These are phyloP conservation scores for Ambrosiella beaveri DNA, from an alignment of 2,329 filamentous ascomycete species.

Conservation along the genomic window DNA sequence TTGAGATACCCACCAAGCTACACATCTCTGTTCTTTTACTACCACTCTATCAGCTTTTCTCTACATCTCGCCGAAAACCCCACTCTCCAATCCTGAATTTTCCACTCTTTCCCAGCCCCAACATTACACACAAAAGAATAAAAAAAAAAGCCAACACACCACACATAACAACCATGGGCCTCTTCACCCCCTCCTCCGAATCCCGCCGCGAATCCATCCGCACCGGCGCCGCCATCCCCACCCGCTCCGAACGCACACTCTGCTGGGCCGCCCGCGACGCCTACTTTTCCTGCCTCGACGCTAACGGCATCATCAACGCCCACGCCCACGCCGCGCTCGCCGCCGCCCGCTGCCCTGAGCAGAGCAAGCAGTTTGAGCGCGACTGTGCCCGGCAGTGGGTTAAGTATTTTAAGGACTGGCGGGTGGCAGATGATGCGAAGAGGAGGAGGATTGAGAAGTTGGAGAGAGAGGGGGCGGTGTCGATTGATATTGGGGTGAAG, in stretches of 20 bases:
- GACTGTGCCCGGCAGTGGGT: conserved; percentile 90
- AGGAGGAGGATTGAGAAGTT: conserved; percentile 61
- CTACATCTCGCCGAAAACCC: too few relatives aligned
- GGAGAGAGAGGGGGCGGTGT: conserved; percentile 49
- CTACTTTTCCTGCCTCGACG: conserved; percentile 80
- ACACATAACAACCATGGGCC: conserved; percentile 25
- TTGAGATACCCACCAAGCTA: background rate
- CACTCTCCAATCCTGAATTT: background rate
- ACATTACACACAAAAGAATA: background rate
- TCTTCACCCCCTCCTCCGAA: conserved; percentile 27
- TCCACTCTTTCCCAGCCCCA: background rate
- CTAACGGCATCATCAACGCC: conserved; percentile 60
- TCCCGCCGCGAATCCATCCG: conserved; percentile 37
- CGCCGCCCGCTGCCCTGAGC: conserved; percentile 23
- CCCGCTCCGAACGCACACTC: conserved; percentile 58
- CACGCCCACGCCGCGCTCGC: conserved; percentile 21
- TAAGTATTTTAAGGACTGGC: conserved; percentile 93
- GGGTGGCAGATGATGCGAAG: conserved; percentile 82
- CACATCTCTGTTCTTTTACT: too few relatives aligned
- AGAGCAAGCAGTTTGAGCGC: conserved; percentile 49
- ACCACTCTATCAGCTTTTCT: too few relatives aligned
- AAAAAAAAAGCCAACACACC: background rate
- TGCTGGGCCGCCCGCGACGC: conserved; percentile 84
- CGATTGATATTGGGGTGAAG: conserved; percentile 8
- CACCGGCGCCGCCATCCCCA: conserved; percentile 54